Conservation (phyloP, 1,284 basidiomycete genomes). For the Leccinum fallax region DNA sequence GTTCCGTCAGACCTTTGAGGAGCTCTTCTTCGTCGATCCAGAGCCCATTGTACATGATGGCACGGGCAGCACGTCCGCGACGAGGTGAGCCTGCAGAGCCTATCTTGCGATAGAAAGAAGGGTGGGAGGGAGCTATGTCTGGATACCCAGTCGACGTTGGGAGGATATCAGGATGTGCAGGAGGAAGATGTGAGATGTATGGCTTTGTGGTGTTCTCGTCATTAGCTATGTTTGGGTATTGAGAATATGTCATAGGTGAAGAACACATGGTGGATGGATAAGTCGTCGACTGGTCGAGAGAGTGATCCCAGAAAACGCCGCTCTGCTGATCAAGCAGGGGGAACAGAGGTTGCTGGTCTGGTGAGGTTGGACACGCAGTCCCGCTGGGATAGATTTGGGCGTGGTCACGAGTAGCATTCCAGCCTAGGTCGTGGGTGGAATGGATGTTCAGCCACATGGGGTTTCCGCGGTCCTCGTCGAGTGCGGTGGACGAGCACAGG, state of each 20-base stretch:
- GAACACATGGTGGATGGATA: too few relatives aligned
- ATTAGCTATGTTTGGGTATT: too few relatives aligned
- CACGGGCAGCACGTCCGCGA: background rate
- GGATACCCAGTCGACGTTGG: too few relatives aligned
- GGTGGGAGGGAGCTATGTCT: too few relatives aligned
- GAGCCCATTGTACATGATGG: conserved; percentile 6
- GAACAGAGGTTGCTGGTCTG: background rate
- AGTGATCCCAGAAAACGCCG: background rate
- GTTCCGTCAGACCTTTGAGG: conserved; percentile 2
- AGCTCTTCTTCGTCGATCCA: conserved; percentile 22
- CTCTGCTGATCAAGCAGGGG: background rate
- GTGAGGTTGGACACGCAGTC: background rate
- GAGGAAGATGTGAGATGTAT: too few relatives aligned
- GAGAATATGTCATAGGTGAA: too few relatives aligned
- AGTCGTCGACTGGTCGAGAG: background rate
- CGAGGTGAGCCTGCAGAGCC: background rate
- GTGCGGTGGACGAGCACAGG: background rate
- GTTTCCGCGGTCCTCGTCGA: background rate
- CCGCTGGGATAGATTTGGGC: background rate
- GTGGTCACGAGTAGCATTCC: background rate
- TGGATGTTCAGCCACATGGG: background rate
- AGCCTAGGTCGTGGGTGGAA: background rate
- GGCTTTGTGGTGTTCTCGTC: too few relatives aligned
- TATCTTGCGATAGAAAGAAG: too few relatives aligned
- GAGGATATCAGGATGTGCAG: too few relatives aligned